Base-by-base conservation (phyloP, 257 asterid species). In the Nicotiana attenuata region DNA sequence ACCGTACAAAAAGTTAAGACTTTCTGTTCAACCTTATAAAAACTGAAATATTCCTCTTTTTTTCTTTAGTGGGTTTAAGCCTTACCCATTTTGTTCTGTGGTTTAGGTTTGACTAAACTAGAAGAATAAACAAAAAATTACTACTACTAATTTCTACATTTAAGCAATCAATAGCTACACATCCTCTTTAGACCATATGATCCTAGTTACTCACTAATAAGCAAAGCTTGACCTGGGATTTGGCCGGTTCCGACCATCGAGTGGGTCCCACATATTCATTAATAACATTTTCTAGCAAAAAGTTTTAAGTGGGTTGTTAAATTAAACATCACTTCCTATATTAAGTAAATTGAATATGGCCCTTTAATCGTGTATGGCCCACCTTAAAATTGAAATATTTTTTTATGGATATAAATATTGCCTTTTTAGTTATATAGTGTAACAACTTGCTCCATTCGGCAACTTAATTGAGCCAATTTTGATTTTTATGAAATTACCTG, bases 31-130 rank as follows among this genome's bases (percentile, higher is more conserved):
- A 26, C 24, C 79, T 85, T 83, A 85, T 78, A 83, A 86, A 84
- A 84, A 24, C 63, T 81, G 83, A 77, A 82, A 87, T 86, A 83
- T 88, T 91, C 91, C 87, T 82, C 81, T 16, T 14, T 8, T 24
- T 73, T 50, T 15, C 31, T 24, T 41, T 50, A 15, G 26, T 75
- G 63, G 63, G 79, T 75, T 73, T 14, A 75, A 60, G 26, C 79
- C 61, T 47, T 14, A 15, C 8, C 41, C 33, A 7, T 22, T 73
- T 47, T 45, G 41, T 73, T 73, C 5, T 14, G 22, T 47, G 61
- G n/a, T 14, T 71, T 47, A 47, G 4, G 41, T 73, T 71, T 73
- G 61, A 66, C 76, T 66, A 66, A 31, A 66, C 26, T 65, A 28
- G 71, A 28, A 65, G 22, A 65, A 28, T 2, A 5, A 65, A 28